These are phyloP conservation scores for Ceratocystis diversiconidia DNA, from an alignment of 2,329 filamentous ascomycete species.

Conservation along the genomic window DNA sequence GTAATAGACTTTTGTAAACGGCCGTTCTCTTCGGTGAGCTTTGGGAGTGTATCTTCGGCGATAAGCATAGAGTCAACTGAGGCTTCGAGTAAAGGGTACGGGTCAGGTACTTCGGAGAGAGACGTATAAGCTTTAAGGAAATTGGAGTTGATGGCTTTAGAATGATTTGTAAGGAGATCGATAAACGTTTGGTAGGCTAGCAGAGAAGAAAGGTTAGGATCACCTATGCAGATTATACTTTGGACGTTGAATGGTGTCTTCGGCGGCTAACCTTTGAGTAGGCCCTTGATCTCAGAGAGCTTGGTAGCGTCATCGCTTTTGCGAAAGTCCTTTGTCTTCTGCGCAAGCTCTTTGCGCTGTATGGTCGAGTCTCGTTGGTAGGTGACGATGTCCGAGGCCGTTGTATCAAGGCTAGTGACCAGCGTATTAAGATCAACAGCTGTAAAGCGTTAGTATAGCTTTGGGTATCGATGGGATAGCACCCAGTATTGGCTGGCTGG, in stretches of 20 bases:
- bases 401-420: conserved; percentile 73
- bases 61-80: conserved; percentile 77
- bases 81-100: conserved; percentile 88
- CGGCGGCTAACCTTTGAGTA: conserved; percentile 56
- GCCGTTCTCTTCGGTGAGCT: conserved; percentile 74
- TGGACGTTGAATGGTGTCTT: background rate
- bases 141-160: conserved; percentile 81
- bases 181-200: conserved; percentile 94
- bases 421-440: conserved; percentile 77
- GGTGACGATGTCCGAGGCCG: conserved; percentile 85
- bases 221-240: background rate
- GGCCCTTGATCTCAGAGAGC: conserved; percentile 70
- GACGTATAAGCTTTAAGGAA: conserved; percentile 89
- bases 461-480: conserved; percentile 13
- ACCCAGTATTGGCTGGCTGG: background rate
- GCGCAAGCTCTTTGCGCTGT: conserved; percentile 91
- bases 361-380: conserved; percentile 93
- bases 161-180: conserved; percentile 88
- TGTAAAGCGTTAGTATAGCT: conserved; percentile 26
- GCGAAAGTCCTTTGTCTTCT: conserved; percentile 95
- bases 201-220: conserved; percentile 11
- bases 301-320: conserved; percentile 85
- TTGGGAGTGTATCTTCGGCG: conserved; percentile 83
- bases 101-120: conserved; percentile 88
- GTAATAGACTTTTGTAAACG: conserved; percentile 68